Percentiles rank a stretch among this genome's conserved stretches.
These are phyloP conservation scores for Pezicula radicicola DNA, from an alignment of 2,329 filamentous ascomycete genomes.

Conservation along the genomic window DNA sequence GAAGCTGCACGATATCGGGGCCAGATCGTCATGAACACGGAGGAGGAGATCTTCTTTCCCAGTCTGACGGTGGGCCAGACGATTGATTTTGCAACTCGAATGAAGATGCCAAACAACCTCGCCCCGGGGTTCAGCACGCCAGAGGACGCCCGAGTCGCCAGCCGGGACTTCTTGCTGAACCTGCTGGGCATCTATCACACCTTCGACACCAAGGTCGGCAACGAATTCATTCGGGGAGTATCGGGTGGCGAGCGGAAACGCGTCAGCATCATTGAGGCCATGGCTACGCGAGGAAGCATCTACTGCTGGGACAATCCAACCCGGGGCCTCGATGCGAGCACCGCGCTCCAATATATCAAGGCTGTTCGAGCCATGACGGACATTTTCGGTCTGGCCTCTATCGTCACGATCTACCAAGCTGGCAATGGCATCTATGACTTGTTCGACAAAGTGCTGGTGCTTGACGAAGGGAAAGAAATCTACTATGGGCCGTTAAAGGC, in stretches of 20 bases:
- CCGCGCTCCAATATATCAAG: slow-evolving; percentile 63
- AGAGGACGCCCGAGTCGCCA: too few species aligned
- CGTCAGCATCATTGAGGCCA: slow-evolving; percentile 54
- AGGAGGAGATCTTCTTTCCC: slow-evolving; percentile 50
- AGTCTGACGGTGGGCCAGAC: slow-evolving; percentile 48
- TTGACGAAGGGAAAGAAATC: slow-evolving; percentile 63
- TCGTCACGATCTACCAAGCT: slow-evolving; percentile 68
- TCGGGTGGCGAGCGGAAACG: slow-evolving; percentile 60
- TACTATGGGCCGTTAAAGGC: slow-evolving; percentile 60
- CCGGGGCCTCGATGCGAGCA: slow-evolving; percentile 62
- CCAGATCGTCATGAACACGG: slow-evolving; percentile 55
- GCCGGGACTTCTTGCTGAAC: slow-evolving; percentile 22
- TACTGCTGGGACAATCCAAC: slow-evolving; percentile 69
- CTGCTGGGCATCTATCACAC: slow-evolving; percentile 51
- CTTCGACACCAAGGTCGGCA: slow-evolving; percentile 49
- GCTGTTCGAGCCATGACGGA: slow-evolving; percentile 63
- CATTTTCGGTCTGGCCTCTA: slow-evolving; percentile 54
- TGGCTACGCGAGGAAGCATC: slow-evolving; percentile 35
- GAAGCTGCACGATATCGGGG: slow-evolving; percentile 46
- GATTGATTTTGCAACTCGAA: slow-evolving; percentile 50
- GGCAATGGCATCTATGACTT: slow-evolving; percentile 67
- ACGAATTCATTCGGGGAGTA: slow-evolving; percentile 61
- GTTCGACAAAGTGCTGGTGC: slow-evolving; percentile 68
- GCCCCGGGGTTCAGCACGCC: slow-evolving; percentile 27
- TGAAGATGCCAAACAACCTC: slow-evolving; percentile 51